Conservation (phyloP, 2,329 filamentous ascomycete genomes). For the Trichocomaceae sp. region DNA sequence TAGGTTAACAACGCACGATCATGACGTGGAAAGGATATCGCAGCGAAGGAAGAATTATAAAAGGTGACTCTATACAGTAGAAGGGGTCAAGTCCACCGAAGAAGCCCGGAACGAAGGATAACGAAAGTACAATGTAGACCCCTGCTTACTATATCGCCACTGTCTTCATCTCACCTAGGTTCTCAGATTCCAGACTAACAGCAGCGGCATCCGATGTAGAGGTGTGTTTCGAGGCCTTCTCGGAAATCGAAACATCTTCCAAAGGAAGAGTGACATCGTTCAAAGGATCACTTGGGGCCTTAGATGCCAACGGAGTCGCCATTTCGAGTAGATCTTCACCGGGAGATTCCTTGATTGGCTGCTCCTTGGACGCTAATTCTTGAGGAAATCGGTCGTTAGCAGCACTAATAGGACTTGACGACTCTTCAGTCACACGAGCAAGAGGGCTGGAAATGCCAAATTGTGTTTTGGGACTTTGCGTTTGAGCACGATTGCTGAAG, state of each 20-base stretch:
- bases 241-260: constrained; percentile 23
- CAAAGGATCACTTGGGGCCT: constrained; percentile 16
- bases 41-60: background rate
- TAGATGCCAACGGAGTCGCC: constrained; percentile 29
- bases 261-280: constrained; percentile 14
- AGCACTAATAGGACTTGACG: constrained; percentile 28
- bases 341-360: constrained; percentile 23
- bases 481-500: constrained; percentile 37
- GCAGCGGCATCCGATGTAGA: constrained; percentile 22
- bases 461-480: constrained; percentile 39
- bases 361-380: constrained; percentile 25
- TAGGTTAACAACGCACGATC: constrained; percentile 4
- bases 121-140: background rate
- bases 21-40: constrained; percentile 10
- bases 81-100: background rate
- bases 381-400: constrained; percentile 28
- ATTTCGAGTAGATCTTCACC: constrained; percentile 37
- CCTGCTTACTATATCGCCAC: constrained; percentile 36
- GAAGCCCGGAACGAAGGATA: background rate
- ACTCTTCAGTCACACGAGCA: constrained; percentile 43
- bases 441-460: constrained; percentile 41
- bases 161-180: constrained; percentile 44
- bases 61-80: background rate
- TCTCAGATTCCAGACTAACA: constrained; percentile 31
- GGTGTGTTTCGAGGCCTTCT: constrained; percentile 27